These are phyloP conservation scores for Diutina pseudorugosa DNA, from an alignment of 1,139 yeast genomes.

Conservation along the genomic window DNA sequence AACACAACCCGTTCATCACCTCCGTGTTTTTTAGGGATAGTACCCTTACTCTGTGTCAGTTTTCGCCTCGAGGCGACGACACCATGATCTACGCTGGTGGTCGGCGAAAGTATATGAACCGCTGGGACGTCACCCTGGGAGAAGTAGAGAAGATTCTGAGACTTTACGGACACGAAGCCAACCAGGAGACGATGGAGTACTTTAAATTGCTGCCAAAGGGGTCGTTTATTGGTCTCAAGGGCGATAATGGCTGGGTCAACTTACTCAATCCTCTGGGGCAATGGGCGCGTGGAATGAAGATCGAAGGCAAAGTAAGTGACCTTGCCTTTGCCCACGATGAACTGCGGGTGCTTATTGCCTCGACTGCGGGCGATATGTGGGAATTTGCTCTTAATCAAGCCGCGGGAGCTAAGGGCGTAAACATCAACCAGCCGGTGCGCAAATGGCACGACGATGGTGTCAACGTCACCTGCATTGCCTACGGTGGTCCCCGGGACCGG, in stretches of 20 bases:
- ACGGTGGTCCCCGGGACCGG: conserved; percentile 70
- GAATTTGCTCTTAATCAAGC: conserved; percentile 48
- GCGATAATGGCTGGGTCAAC: conserved; percentile 87
- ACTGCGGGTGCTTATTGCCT: conserved; percentile 45
- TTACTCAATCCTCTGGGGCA: conserved; percentile 66
- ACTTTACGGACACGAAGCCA: conserved; percentile 81
- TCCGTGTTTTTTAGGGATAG: conserved; percentile 67
- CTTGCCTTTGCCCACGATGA: conserved; percentile 59
- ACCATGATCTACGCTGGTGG: conserved; percentile 69
- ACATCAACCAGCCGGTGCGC: conserved; percentile 25
- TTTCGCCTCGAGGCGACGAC: conserved; percentile 33
- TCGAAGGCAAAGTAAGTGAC: conserved; percentile 76
- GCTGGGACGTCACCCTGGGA: conserved; percentile 78
- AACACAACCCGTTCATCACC: conserved; percentile 66
- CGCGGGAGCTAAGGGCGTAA: conserved; percentile 9
- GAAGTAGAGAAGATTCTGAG: conserved; percentile 73
- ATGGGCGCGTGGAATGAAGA: conserved; percentile 76
- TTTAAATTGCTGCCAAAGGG: conserved; percentile 68
- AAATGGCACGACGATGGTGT: conserved; percentile 86
- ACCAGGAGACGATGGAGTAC: conserved; percentile 80
- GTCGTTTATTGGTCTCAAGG: conserved; percentile 59
- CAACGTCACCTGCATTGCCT: conserved; percentile 64
- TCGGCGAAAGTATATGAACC: conserved; percentile 81
- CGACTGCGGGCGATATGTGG: conserved; percentile 83
- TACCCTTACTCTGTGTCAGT: conserved; percentile 69